Evolutionary conservation across 208 protist genomes (phyloP).

Genomic region (Acanthamoeba lenticulata): DNA sequence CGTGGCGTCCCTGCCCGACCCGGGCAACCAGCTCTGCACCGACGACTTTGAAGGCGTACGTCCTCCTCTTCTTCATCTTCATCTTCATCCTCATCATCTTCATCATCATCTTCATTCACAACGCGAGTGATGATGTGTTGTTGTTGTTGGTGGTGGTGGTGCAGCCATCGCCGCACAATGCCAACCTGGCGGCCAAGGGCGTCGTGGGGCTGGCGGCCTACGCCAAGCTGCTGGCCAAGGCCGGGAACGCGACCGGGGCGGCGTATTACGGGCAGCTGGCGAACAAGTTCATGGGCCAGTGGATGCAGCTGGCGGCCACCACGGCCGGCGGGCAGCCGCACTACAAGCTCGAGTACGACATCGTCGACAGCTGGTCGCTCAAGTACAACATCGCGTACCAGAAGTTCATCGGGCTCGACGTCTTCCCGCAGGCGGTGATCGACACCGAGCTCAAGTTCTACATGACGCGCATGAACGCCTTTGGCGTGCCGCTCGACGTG

Average conservation of each 20-base stretch:
- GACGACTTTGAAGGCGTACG: slow-evolving; percentile 78
- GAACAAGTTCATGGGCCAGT: slow-evolving; percentile 44
- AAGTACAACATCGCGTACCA: slow-evolving; percentile 76
- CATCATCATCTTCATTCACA: neutral
- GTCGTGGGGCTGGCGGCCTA: slow-evolving; percentile 72
- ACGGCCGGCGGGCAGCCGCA: slow-evolving; percentile 10
- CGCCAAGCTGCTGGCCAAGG: slow-evolving; percentile 36
- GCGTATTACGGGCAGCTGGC: slow-evolving; percentile 35
- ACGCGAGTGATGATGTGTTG: neutral
- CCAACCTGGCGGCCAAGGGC: slow-evolving; percentile 76
- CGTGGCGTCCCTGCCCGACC: slow-evolving; percentile 64
- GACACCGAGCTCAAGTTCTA: slow-evolving; percentile 69
- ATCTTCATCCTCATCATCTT: neutral
- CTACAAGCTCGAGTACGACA: slow-evolving; percentile 73
- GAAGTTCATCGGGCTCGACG: slow-evolving; percentile 17
- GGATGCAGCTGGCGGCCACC: slow-evolving; percentile 48
- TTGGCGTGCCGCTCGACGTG: slow-evolving; percentile 74
- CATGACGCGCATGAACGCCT: slow-evolving; percentile 70
- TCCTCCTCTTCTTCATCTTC: neutral
- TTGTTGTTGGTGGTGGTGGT: neutral
- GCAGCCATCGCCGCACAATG: slow-evolving; percentile 73
- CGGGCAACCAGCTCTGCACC: slow-evolving; percentile 80
- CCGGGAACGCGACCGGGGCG: neutral
- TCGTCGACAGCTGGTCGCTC: slow-evolving; percentile 62
- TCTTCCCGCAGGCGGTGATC: slow-evolving; percentile 59